A percentile compares a stretch with the other conserved stretches of the same genome.
phyloP scores from a whole-genome alignment of 352 stramenopile genomes.

The Phytophthora nicotianae region DNA sequence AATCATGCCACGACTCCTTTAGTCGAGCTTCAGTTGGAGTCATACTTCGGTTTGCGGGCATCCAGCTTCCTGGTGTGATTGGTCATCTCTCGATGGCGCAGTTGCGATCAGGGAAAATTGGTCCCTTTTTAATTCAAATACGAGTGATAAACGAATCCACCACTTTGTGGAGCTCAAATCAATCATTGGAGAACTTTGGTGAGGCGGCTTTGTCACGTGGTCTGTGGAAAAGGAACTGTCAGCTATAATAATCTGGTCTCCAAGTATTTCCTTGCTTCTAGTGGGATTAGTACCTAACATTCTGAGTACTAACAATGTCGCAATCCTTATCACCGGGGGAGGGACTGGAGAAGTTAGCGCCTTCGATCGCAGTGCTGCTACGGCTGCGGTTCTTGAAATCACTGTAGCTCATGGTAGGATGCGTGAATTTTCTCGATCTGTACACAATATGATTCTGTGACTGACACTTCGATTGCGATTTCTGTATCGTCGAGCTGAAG shows the following conservation, averaged over 20 bases:
- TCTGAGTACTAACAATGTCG: not conserved
- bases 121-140: conserved; percentile 50
- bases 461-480: not conserved
- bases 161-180: conserved; percentile 15
- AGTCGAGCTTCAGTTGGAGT: conserved; percentile 13
- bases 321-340: conserved; percentile 47
- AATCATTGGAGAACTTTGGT: conserved; percentile 27
- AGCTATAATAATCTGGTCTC: conserved; percentile 35
- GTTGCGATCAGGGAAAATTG: conserved; percentile 44
- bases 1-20: conserved; percentile 26
- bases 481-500: too few relatives aligned
- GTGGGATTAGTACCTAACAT: conserved; percentile 7
- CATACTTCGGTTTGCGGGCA: conserved; percentile 18
- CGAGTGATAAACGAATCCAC: conserved; percentile 27
- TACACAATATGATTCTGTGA: not conserved
- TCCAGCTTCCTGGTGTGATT: conserved; percentile 39
- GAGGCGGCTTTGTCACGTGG: conserved; percentile 40
- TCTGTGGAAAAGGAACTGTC: conserved; percentile 24
- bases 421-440: not conserved
- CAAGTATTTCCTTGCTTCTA: conserved; percentile 35
- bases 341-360: conserved; percentile 55
- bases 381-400: conserved; percentile 43
- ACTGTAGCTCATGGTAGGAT: conserved; percentile 43
- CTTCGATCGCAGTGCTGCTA: conserved; percentile 35
- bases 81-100: conserved; percentile 29